Evolutionary conservation across 192 early-diverging fungal genomes (phyloP), one percentile per base, ranked within the genome.

Genomic region (Backusella liffmaniae): DNA sequence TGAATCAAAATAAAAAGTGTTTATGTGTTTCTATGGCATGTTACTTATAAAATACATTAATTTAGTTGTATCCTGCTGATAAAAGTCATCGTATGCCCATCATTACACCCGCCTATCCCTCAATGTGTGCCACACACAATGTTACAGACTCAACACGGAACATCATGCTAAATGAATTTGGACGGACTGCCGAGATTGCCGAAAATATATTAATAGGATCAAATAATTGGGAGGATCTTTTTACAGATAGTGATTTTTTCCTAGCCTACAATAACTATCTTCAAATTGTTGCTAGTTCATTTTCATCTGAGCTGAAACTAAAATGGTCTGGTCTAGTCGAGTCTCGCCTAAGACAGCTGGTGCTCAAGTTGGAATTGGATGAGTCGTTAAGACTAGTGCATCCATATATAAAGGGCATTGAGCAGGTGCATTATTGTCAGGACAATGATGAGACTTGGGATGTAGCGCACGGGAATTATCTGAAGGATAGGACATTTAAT

Each of bases 81-180:
- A 88, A 85, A 67, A 84, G 79, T 10, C 98, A 99, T 81, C 88
- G 90, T 16, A 98, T 99, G 96, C 98, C 98, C 18, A 95, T 99
- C 70, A 99, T 99, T 76, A 99, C 98, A 1, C 98, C 98, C 1
- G 96, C 96, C 3, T 99, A 99, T 73, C 98, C 98, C 18, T 96
- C 94, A 23, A 98, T 97, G 96, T 98, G 97, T 77, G 91, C 96
- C 0, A 99, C 98, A 2, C 97, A 98, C 82, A 99, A 98, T 77
- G 97, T 99, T 18, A 96, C 94, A 1, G 78, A 85, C 67, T 97
- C 95, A 1, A 98, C 98, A 5, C 88, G 92, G 34, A 75, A 70
- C 6, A 91, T 99, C 21, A 97, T 96, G 73, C 90, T 90, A 21
- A 80, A 88, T 15, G 98, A 99, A 86, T 94, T 97, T 73, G 86